Conservation (phyloP, 2,329 filamentous ascomycete species). For the Xylaria hypoxylon region DNA sequence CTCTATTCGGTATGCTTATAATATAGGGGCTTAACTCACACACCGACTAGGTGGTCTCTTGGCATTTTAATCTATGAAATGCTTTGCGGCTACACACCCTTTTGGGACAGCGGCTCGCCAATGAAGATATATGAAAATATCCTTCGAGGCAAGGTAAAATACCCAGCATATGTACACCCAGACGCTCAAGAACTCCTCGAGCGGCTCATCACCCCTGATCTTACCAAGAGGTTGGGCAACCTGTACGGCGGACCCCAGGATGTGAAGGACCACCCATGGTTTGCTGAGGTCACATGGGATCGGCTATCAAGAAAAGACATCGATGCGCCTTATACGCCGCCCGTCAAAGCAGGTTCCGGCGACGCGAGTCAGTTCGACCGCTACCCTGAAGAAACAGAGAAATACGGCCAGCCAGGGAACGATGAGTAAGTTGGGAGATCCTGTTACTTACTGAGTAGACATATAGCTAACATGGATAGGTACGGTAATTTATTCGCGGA, state of each 20-base stretch:
- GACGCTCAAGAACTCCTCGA: conserved; percentile 94
- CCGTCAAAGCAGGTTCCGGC: conserved; percentile 90
- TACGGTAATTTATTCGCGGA: conserved; percentile 81
- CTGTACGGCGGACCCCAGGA: conserved; percentile 90
- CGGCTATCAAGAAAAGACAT: conserved; percentile 94
- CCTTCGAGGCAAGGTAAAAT: conserved; percentile 93
- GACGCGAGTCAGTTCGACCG: conserved; percentile 98
- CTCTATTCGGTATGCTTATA: conserved; percentile 25
- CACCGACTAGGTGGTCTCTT: conserved; percentile 84
- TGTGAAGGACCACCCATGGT: conserved; percentile 97
- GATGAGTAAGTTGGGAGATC: conserved; percentile 81
- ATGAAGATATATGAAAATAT: conserved; percentile 99
- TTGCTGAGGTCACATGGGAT: conserved; percentile 98
- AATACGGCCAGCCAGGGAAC: conserved; percentile 81
- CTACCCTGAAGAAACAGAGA: conserved; percentile 96
- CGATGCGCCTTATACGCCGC: conserved; percentile 96
- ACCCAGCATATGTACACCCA: conserved; percentile 92
- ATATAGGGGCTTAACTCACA: conserved; percentile 24
- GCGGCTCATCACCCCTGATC: conserved; percentile 90
- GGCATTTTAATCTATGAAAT: conserved; percentile 99
- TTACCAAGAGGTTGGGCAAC: conserved; percentile 96
- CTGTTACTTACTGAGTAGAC: not conserved
- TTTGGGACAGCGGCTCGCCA: conserved; percentile 97
- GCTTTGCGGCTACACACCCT: conserved; percentile 98
- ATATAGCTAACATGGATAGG: conserved; percentile 56